Base-by-base conservation (phyloP, 225 moss, liverwort and hornwort species). In the Rhytidiadelphus loreus region DNA sequence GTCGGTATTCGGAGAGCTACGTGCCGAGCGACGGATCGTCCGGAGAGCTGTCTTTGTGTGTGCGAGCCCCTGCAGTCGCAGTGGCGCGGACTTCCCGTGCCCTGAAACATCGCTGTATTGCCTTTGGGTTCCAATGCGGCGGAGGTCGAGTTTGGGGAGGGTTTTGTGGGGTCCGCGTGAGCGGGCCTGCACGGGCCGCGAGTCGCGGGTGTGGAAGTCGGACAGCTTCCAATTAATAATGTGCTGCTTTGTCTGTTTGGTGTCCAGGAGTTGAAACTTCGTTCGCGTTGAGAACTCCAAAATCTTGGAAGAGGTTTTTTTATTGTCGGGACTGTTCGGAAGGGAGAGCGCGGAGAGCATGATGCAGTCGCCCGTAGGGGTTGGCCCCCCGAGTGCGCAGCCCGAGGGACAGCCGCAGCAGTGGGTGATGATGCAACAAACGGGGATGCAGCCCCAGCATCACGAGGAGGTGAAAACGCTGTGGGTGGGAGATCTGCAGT, bases 291-390 rank as follows among this genome's bases (percentile, higher is more conserved):
- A 75, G 85, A 60, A 81, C 16, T 69, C 16, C 26, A 25, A 32
- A 87, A 85, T 86, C 78, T 83, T 83, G 86, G 86, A 58, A 77
- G 69, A 9, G 58, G 17, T 79, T 59, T 39, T 39, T 90, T 89
- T 70, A 70, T 72, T 73, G 87, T 43, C 71, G n/a, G 73, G 62
- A 52, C 63, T 80, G 88, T 86, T 82, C 50, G 91, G 94, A 90
- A 94, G 82, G 65, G 90, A 85, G 88, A 74, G 88, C 85, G 73
- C 90, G 92, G 73, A 85, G 94, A 90, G 89, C 94, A 99, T 97
- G 97, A 99, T 99, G 96, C 98, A 99, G 95, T 99, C 98, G 79
- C 96, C 97, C 86, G 96, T 92, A 88, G 98, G 97, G 93, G 98
- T 93, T 86, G 98, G 94, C 52, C 97, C 96, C 79, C 95, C 97